phyloP scores from a whole-genome alignment of 2,329 filamentous ascomycete genomes.

The Colletotrichum tropicale region DNA sequence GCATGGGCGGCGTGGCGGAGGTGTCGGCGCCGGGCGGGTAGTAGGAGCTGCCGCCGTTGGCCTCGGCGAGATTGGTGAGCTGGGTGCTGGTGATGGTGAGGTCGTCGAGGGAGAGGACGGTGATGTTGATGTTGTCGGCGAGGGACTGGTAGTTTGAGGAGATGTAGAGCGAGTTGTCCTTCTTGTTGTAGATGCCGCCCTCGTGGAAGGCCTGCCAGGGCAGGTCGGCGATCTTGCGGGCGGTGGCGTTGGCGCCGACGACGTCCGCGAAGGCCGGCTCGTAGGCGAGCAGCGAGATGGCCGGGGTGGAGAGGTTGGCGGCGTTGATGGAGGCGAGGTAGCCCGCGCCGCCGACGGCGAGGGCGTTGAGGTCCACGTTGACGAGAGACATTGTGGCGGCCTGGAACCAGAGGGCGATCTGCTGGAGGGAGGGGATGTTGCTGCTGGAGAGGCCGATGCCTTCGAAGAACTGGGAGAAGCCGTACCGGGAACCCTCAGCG shows the following conservation, averaged over 20 bases:
- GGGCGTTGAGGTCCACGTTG: slow-evolving; percentile 12
- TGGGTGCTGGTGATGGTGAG: slow-evolving; percentile 21
- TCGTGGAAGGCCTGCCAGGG: slow-evolving; percentile 22
- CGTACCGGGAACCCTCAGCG: slow-evolving; percentile 11
- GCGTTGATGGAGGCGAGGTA: slow-evolving; percentile 19
- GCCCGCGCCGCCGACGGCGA: slow-evolving; percentile 16
- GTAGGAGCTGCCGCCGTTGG: slow-evolving; percentile 25
- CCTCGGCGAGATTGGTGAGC: slow-evolving; percentile 23
- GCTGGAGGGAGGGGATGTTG: neutral
- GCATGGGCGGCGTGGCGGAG: slow-evolving; percentile 22
- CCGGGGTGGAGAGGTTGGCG: slow-evolving; percentile 2
- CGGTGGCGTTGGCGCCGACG: slow-evolving; percentile 12
- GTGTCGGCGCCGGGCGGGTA: slow-evolving; percentile 20
- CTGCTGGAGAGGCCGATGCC: neutral
- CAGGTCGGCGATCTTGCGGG: slow-evolving; percentile 16
- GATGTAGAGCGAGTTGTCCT: slow-evolving; percentile 19
- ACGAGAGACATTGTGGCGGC: slow-evolving; percentile 11
- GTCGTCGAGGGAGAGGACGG: slow-evolving; percentile 24
- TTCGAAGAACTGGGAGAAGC: slow-evolving; percentile 13
- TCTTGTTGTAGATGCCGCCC: slow-evolving; percentile 21
- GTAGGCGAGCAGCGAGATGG: slow-evolving; percentile 16
- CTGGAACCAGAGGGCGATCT: slow-evolving; percentile 1
- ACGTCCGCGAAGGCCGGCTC: slow-evolving; percentile 9
- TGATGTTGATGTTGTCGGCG: slow-evolving; percentile 21
- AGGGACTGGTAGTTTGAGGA: slow-evolving; percentile 18